Evolutionary conservation across 2,329 filamentous ascomycete genomes (phyloP).

Genomic region (Exserohilum turcica): DNA sequence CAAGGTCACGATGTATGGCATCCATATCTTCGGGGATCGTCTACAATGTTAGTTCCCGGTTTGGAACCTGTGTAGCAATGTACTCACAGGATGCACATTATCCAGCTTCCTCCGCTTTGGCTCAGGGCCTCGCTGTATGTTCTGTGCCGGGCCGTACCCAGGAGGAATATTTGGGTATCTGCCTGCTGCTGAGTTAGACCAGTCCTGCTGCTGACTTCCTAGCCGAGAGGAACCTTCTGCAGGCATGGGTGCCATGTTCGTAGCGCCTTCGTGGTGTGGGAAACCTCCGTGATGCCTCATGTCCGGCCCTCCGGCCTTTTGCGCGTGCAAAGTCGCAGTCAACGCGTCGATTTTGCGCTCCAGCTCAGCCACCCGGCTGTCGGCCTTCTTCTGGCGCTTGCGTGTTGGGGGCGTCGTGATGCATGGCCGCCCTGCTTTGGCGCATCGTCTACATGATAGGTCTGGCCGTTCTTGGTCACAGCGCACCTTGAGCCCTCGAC

Average conservation of each 20-base stretch:
- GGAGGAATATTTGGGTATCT: slow-evolving; percentile 36
- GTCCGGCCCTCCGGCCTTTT: slow-evolving; percentile 37
- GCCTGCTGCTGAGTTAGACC: slow-evolving; percentile 24
- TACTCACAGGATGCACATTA: slow-evolving; percentile 36
- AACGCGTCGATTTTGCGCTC: slow-evolving; percentile 92
- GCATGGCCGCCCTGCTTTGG: slow-evolving; percentile 78
- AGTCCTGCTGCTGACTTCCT: slow-evolving; percentile 39
- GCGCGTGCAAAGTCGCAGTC: slow-evolving; percentile 76
- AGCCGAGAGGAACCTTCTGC: slow-evolving; percentile 33
- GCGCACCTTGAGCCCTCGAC: slow-evolving; percentile 65
- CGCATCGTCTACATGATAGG: slow-evolving; percentile 68
- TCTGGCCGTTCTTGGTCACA: slow-evolving; percentile 77
- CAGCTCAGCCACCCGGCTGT: slow-evolving; percentile 84
- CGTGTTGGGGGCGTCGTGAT: slow-evolving; percentile 68
- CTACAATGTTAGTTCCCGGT: slow-evolving; percentile 19
- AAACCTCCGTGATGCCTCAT: slow-evolving; percentile 30
- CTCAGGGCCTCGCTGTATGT: slow-evolving; percentile 36
- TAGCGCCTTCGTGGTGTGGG: slow-evolving; percentile 25
- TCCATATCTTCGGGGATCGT: slow-evolving; percentile 48
- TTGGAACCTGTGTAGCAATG: not conserved
- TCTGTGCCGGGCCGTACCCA: slow-evolving; percentile 41
- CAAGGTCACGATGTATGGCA: slow-evolving; percentile 43
- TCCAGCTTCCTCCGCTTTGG: slow-evolving; percentile 42
- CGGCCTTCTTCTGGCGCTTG: slow-evolving; percentile 90
- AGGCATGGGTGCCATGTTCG: slow-evolving; percentile 17